A percentile compares a stretch with the other conserved stretches of the same genome.
Evolutionary conservation across 805 yeast species (phyloP).

Genomic region (Ascoidea rubescens): DNA sequence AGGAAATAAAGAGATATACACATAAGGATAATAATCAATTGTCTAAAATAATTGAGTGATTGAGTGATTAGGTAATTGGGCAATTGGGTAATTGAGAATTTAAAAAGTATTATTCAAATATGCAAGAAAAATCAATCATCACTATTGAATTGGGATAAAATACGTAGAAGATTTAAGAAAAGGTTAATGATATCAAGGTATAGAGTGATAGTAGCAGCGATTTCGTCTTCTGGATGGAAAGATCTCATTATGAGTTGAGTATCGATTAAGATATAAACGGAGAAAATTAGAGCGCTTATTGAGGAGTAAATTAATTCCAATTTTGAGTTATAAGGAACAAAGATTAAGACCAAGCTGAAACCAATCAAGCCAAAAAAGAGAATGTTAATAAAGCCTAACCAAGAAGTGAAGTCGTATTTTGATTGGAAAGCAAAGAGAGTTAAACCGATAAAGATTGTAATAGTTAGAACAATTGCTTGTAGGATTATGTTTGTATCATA

Average conservation of each 20-base stretch:
- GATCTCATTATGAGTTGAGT: conserved; percentile 70
- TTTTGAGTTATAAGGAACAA: conserved; percentile 46
- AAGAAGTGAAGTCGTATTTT: conserved; percentile 57
- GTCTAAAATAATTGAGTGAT: no score
- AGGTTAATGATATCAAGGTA: conserved; percentile 76
- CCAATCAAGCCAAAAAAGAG: conserved; percentile 59
- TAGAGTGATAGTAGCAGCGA: conserved; percentile 64
- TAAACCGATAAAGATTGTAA: conserved; percentile 60
- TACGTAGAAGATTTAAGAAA: conserved; percentile 61
- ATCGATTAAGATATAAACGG: conserved; percentile 62
- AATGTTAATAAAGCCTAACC: conserved; percentile 44
- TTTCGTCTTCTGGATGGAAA: conserved; percentile 71
- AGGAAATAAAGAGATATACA: no score
- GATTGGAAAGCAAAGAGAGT: conserved; percentile 67
- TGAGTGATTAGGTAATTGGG: no score
- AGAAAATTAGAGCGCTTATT: conserved; percentile 61
- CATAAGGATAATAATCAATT: no score
- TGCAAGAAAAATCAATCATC: neutral
- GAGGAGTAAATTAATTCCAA: conserved; percentile 55
- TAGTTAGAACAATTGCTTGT: conserved; percentile 58
- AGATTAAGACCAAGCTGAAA: conserved; percentile 54
- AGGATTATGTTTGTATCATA: conserved; percentile 51
- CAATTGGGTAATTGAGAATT: no score
- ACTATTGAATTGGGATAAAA: conserved; percentile 21
- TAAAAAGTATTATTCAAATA: no score